These are phyloP conservation scores for Danielozyma ontarioensis DNA, from an alignment of 805 yeast species.

Conservation along the genomic window DNA sequence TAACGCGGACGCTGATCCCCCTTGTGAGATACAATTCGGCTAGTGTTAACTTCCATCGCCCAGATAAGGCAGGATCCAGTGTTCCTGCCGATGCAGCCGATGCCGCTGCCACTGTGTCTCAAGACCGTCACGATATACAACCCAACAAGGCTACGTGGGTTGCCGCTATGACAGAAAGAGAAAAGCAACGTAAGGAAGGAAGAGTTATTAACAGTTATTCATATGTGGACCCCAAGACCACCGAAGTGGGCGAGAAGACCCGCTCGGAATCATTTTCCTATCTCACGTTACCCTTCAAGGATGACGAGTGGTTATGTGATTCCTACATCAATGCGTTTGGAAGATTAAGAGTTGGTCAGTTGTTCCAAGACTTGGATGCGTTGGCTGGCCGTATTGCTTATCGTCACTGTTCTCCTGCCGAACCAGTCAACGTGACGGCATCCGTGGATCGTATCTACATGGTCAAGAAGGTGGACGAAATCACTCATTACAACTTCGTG, in stretches of 20 bases:
- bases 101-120: slow-evolving; percentile 64
- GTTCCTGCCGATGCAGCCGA: slow-evolving; percentile 64
- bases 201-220: slow-evolving; percentile 64
- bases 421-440: slow-evolving; percentile 94
- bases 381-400: slow-evolving; percentile 92
- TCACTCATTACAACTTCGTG: slow-evolving; percentile 67
- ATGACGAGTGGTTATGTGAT: slow-evolving; percentile 77
- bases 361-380: slow-evolving; percentile 91
- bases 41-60: slow-evolving; percentile 18
- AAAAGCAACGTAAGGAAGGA: slow-evolving; percentile 68
- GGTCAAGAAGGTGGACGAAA: slow-evolving; percentile 77
- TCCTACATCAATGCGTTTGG: slow-evolving; percentile 87
- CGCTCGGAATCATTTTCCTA: slow-evolving; percentile 73
- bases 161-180: slow-evolving; percentile 72
- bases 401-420: slow-evolving; percentile 90
- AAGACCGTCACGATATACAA: slow-evolving; percentile 54
- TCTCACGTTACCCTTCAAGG: slow-evolving; percentile 73
- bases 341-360: slow-evolving; percentile 85
- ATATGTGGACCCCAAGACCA: slow-evolving; percentile 66
- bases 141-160: slow-evolving; percentile 72
- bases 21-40: neutral
- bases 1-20: too few species aligned
- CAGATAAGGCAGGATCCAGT: slow-evolving; percentile 36
- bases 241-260: slow-evolving; percentile 66
- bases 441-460: slow-evolving; percentile 88